Evolutionary conservation across 345 rosid species (phyloP).

Genomic region (Conringia planisiliqua): DNA sequence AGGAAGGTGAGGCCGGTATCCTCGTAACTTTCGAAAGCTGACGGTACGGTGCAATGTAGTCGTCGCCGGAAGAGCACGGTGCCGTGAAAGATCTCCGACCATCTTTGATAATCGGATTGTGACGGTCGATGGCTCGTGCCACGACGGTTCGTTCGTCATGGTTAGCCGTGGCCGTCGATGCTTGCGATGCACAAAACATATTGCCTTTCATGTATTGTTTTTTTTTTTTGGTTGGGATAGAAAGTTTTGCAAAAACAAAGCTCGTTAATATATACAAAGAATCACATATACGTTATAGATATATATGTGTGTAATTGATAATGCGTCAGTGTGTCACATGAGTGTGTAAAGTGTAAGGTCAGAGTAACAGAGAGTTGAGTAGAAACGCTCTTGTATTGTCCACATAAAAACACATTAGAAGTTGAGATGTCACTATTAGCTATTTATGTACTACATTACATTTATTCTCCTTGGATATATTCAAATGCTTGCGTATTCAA

Average conservation of each 20-base stretch:
- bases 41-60: slow-evolving; percentile 29
- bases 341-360: slow-evolving; percentile 29
- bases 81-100: slow-evolving; percentile 45
- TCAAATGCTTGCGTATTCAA: slow-evolving; percentile 15
- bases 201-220: slow-evolving; percentile 29
- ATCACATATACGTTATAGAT: not conserved
- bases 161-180: slow-evolving; percentile 62
- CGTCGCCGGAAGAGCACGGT: slow-evolving; percentile 28
- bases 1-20: slow-evolving; percentile 23
- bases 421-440: slow-evolving; percentile 36
- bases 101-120: slow-evolving; percentile 76
- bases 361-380: slow-evolving; percentile 29
- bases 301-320: not conserved
- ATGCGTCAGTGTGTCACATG: slow-evolving; percentile 37
- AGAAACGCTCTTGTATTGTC: slow-evolving; percentile 24
- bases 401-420: slow-evolving; percentile 19
- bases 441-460: slow-evolving; percentile 30
- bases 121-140: slow-evolving; percentile 54
- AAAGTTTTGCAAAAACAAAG: slow-evolving; percentile 10
- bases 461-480: slow-evolving; percentile 29
- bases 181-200: slow-evolving; percentile 82
- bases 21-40: slow-evolving; percentile 15
- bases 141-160: slow-evolving; percentile 1
- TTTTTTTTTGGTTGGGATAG: not conserved
- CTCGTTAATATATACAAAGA: slow-evolving; percentile 8